These are phyloP conservation scores for Wickerhamiella infanticola DNA, from an alignment of 1,139 yeast genomes.

Conservation along the genomic window DNA sequence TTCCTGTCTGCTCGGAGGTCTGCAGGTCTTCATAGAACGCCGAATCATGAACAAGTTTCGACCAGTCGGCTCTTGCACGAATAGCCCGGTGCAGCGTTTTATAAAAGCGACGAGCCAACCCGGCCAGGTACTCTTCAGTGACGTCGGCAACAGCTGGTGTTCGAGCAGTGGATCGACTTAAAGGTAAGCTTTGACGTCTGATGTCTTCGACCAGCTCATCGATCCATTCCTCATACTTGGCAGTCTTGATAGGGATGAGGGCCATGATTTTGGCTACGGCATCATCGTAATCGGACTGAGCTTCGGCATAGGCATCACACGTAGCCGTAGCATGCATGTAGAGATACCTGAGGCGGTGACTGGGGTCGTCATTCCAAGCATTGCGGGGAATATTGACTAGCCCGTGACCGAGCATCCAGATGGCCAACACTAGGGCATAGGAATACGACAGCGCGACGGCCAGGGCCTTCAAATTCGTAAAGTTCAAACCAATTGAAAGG, in stretches of 20 bases:
- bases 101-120: conserved; percentile 15
- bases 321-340: conserved; percentile 43
- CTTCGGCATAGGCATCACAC: conserved; percentile 50
- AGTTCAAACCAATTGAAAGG: conserved; percentile 43
- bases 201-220: conserved; percentile 20
- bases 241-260: conserved; percentile 27
- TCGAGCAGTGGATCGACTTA: conserved; percentile 9
- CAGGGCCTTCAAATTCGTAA: conserved; percentile 43
- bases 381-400: conserved; percentile 50
- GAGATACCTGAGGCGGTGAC: conserved; percentile 27
- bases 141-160: conserved; percentile 12
- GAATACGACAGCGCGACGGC: conserved; percentile 66
- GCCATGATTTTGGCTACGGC: conserved; percentile 46
- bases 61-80: conserved; percentile 28
- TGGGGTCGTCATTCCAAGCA: conserved; percentile 37
- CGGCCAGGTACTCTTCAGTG: conserved; percentile 17
- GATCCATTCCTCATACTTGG: conserved; percentile 26
- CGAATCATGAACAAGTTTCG: conserved; percentile 26
- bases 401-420: conserved; percentile 82
- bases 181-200: conserved; percentile 12
- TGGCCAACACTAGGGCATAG: conserved; percentile 58
- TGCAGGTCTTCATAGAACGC: conserved; percentile 24
- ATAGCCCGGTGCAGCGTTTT: conserved; percentile 17
- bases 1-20: conserved; percentile 11
- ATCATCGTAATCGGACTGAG: conserved; percentile 47